Evolutionary conservation across 768 basidiomycete genomes (phyloP), one percentile per base, ranked within the genome.

Genomic region (Imleria badia): DNA sequence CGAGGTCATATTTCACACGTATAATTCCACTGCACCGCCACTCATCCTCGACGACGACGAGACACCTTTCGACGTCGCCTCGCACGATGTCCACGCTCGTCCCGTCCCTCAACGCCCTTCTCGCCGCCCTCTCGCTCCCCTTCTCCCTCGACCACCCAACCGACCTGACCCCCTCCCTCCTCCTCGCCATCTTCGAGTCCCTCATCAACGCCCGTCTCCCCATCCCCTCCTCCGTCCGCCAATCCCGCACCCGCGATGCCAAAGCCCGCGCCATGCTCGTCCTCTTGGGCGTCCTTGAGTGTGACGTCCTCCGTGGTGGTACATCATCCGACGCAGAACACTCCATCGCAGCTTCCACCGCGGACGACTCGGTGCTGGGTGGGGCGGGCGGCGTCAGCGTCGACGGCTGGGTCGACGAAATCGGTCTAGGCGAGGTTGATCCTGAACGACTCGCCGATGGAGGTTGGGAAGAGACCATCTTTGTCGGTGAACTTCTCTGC

Each of bases 201-300:
- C 70, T 90, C 40, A 73, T 89, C 35, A 66, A 71, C 20, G 64
- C 72, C 7, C 81, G 83, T 23, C 80, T 91, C 10, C 81, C 83
- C 3, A 73, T 83, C 14, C 41, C 63, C 19, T 31, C 61, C 8
- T 45, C 66, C 19, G 65, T 73, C 23, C 72, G 78, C 56, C 59
- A 73, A 49, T 72, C 76, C 35, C 68, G 75, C 62, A 72, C 68
- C 48, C 40, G 54, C 52, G 52, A 58, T 1, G 73, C 75, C 9
- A 83, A 83, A 60, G 67, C 87, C 1, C 80, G 86, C 44, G 81
- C 80, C 31, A 85, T 87, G 76, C 89, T 91, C 61, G 75, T 91
- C 4, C 86, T 92, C 51, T 76, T 91, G 8, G 89, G 89, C 2
- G 80, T 89, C 7, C 75, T 91, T 7, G 85, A 88, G 56, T 78